Evolutionary conservation across 371 early-diverging fungal species (phyloP), one percentile per base, ranked within the genome.

Genomic region (Choanephora cucurbitarum): DNA sequence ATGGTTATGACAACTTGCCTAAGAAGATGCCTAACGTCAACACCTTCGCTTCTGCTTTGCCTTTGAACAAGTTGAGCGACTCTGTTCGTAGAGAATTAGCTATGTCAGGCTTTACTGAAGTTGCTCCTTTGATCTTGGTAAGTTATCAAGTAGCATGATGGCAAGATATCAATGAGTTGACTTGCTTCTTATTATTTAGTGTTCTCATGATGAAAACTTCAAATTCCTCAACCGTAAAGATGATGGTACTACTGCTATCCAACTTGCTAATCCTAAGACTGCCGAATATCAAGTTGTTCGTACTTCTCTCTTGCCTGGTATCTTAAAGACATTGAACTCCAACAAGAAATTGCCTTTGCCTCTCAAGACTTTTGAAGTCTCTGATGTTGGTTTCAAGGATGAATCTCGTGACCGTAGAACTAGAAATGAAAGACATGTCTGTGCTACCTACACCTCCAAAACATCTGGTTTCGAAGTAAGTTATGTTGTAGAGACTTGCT

Each of bases 171-270:
- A 8, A 21, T 40, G 8, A 40, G 15, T 21, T 4, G 13, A 18
- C 21, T 8, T 28, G 15, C 11, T 31, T 40, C 11, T 37, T 22
- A 14, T 32, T 44, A 41, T 14, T 22, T 72, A 90, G 86, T 98
- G 99, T 80, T 96, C 97, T 51, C 93, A 95, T 61, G 94, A 95
- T 60, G 97, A 97, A 76, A 96, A 94, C 83, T 97, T 93, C 73
- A 86, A 87, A 43, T 86, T 79, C 82, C 80, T 99, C 61, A 89
- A 91, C 53, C 83, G 87, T 59, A 71, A 61, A 32, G 93, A 95
- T 64, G 85, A 85, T 49, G 84, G 87, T 49, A 84, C 74, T 43
- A 86, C 86, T 46, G 97, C 95, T 2, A 92, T 99, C 49, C 80
- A 87, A 53, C 80, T 99, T 24, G 85, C 90, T n/a, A 99, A 99